Evolutionary conservation across 2,329 filamentous ascomycete genomes (phyloP).

Genomic region (Pestalotiopsis sp.): DNA sequence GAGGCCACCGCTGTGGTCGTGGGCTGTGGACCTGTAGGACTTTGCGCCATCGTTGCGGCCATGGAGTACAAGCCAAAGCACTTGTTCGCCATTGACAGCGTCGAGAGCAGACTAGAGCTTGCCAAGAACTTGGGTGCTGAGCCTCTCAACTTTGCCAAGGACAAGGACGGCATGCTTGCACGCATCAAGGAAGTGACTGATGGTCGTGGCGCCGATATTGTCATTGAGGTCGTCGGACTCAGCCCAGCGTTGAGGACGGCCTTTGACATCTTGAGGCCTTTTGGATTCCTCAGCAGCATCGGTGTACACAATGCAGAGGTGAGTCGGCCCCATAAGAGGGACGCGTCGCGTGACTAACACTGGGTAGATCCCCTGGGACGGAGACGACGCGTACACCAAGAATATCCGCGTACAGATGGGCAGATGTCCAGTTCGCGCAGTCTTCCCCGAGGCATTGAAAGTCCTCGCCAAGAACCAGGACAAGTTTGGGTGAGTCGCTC

Average conservation of each 20-base stretch:
- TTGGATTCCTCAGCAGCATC: slow-evolving; percentile 73
- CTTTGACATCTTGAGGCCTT: slow-evolving; percentile 72
- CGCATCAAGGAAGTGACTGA: slow-evolving; percentile 75
- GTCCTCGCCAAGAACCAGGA: slow-evolving; percentile 15
- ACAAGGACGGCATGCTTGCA: slow-evolving; percentile 64
- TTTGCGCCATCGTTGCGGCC: slow-evolving; percentile 80
- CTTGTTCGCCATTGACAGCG: slow-evolving; percentile 77
- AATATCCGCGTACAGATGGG: slow-evolving; percentile 77
- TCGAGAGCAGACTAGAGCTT: slow-evolving; percentile 72
- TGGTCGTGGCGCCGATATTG: slow-evolving; percentile 81
- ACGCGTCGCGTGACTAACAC: background rate
- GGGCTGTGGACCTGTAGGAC: slow-evolving; percentile 82
- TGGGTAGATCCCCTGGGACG: slow-evolving; percentile 51
- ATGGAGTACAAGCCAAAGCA: slow-evolving; percentile 75
- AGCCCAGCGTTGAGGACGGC: slow-evolving; percentile 70
- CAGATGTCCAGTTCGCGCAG: slow-evolving; percentile 63
- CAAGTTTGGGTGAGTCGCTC: slow-evolving; percentile 39
- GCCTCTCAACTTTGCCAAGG: slow-evolving; percentile 75
- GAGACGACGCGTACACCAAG: slow-evolving; percentile 49
- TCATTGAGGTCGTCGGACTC: slow-evolving; percentile 77
- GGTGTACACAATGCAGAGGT: slow-evolving; percentile 77
- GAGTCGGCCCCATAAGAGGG: slow-evolving; percentile 20
- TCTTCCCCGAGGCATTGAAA: slow-evolving; percentile 15
- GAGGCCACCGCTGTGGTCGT: slow-evolving; percentile 77
- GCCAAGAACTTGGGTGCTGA: slow-evolving; percentile 78